Evolutionary conservation across 345 rosid genomes (phyloP), one percentile per base, ranked within the genome.

Genomic region (Raphanus sativus): DNA sequence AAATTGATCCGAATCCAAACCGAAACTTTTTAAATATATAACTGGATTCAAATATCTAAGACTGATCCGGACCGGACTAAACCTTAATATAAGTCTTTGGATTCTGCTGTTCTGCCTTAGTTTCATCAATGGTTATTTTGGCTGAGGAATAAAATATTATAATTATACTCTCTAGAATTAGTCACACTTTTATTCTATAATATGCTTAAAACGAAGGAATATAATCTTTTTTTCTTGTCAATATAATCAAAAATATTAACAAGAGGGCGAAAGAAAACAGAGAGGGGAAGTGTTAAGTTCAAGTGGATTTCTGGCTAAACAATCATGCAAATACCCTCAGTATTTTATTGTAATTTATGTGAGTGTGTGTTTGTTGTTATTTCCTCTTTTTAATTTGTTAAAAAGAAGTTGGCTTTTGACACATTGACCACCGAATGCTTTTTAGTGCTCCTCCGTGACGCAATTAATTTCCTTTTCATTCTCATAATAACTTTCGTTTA

Each of bases 361-460:
- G 25, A 59, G 17, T 60, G 36, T 65, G 54, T 67, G 29, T 73
- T 68, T 67, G 59, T 67, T 67, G 74, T 79, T 79, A 69, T 74
- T 68, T 2, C 40, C 7, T 17, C 62, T 13, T 71, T 79, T 70
- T 9, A 34, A 48, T 76, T 55, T 38, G 63, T 76, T 73, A 62
- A 34, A 54, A 59, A 70, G 72, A 76, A 80, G 89, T 83, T 4
- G 89, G 83, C 84, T 70, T 80, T 80, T 81, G 84, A 77, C 84
- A 83, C 77, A 80, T 82, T 79, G 86, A 86, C 73, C 84, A 79
- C 78, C 87, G 77, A 86, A 84, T 86, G 52, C 82, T 54, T 79
- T 73, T 83, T 77, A 85, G 89, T 85, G 93, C 87, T 81, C 62
- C 65, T 70, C 25, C 75, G 74, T 84, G 83, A 81, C 80, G 79